Base-by-base conservation (phyloP, 768 basidiomycete genomes). In the Mycena galopus region DNA sequence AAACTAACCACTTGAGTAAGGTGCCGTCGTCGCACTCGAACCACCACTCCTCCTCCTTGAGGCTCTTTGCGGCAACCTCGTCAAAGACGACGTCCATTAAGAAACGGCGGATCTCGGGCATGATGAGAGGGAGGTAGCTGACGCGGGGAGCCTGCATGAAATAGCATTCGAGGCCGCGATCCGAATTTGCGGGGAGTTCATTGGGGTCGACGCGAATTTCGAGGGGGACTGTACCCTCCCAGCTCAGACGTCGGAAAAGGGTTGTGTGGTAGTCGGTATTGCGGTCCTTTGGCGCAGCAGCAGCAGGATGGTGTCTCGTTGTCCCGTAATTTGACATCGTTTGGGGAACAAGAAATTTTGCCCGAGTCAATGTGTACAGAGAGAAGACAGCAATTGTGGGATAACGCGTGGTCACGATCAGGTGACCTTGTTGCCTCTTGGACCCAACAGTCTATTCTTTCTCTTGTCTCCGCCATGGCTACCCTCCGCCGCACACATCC, bases 1-100 rank as follows among this genome's bases (percentile, higher is more conserved):
- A 44, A 60, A 86, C 90, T 73, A 68, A 97, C 97, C 97, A 98
- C 84, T 96, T 95, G 77, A 97, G 87, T 59, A 94, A 79, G 8
- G 87, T 89, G 33, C 95, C 94, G 75, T 91, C 93, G 64, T 94
- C 93, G 73, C 92, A 93, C 82, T 98, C 96, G 81, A 99, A 98
- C 98, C 97, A 99, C 94, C 97, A 96, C 63, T 97, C 94, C 68
- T 95, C 94, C 75, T 96, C 95, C 78, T 93, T 94, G 71, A 97
- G 82, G 12, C 86, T 77, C 71, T 91, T 92, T 6, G 91, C 91
- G 33, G 93, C 92, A 39, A 89, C 87, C 77, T 97, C 96, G 78
- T 98, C 96, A 77, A 98, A 93, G 16, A 97, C 94, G 65, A 98
- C 91, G 74, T 98, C 95, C 86, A 94, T 92, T 73, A 99, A 87